phyloP scores from a whole-genome alignment of 2,329 filamentous ascomycete species.

The Aspergillus puulaauensis region DNA sequence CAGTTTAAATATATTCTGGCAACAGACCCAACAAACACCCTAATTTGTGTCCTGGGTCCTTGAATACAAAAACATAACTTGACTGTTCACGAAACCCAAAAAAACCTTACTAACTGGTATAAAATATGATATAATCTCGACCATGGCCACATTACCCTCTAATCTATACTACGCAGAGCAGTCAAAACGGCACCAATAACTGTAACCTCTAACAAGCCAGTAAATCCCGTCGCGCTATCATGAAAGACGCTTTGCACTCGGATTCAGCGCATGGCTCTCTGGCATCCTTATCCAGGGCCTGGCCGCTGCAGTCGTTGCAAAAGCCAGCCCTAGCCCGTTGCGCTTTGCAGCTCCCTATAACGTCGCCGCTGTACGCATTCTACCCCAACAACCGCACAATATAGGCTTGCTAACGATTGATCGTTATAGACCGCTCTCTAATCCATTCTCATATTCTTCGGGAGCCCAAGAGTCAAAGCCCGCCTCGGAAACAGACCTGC shows the following conservation, averaged over 20 bases:
- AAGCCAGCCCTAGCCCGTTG: background rate
- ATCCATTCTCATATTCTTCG: background rate
- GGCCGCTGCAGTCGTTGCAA: constrained; percentile 3
- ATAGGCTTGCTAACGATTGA: background rate
- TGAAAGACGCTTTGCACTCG: background rate
- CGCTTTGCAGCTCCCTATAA: constrained; percentile 4
- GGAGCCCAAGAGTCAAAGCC: background rate
- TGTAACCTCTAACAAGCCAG: background rate
- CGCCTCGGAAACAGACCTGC: background rate
- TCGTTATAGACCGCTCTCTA: background rate
- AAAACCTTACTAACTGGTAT: no score
- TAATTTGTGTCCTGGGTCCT: no score
- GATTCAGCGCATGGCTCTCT: background rate
- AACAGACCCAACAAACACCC: no score
- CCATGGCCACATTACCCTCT: no score
- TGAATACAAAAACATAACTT: background rate
- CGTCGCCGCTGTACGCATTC: background rate
- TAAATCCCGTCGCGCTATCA: background rate
- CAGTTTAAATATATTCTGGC: no score
- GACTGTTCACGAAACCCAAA: background rate
- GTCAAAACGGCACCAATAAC: background rate
- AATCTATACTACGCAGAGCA: background rate
- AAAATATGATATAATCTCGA: no score
- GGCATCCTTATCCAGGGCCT: constrained; percentile 2
- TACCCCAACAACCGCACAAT: background rate